phyloP scores from a whole-genome alignment of 2,329 filamentous ascomycete species.

The Trichoderma lentiforme region DNA sequence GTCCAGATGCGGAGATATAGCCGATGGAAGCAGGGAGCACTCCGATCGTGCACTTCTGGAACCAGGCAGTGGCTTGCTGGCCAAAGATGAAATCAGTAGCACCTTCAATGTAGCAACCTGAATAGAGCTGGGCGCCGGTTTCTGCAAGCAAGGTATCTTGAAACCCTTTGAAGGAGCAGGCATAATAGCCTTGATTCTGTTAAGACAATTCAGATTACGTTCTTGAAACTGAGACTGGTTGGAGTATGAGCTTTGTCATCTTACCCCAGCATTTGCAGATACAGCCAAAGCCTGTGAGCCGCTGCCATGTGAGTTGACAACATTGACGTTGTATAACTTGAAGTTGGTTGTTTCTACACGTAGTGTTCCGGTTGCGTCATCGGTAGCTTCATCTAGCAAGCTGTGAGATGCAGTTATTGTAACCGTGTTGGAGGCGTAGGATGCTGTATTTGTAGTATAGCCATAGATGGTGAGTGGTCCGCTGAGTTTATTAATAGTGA shows the following conservation, averaged over 20 bases:
- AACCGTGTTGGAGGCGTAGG: background rate
- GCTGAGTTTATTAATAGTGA: background rate
- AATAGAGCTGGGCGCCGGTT: background rate
- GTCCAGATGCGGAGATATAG: background rate
- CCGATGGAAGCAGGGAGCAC: background rate
- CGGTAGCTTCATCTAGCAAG: background rate
- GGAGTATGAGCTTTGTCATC: background rate
- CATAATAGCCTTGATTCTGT: background rate
- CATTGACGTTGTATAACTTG: background rate
- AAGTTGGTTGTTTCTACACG: background rate
- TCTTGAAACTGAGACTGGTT: background rate
- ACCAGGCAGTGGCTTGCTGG: background rate
- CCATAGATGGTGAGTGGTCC: background rate
- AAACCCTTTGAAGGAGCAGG: background rate
- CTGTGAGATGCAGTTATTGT: background rate
- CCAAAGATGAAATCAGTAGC: background rate
- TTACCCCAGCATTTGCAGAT: background rate
- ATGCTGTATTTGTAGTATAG: background rate
- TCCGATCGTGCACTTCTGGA: background rate
- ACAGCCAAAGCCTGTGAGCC: background rate
- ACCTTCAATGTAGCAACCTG: background rate
- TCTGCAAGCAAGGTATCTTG: background rate
- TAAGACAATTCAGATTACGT: background rate
- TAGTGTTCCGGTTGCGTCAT: background rate
- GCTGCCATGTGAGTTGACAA: background rate